A percentile compares a stretch with the other conserved stretches of the same genome.
Conservation (phyloP, 1,284 basidiomycete species). For the Xerocomus amazonicus region DNA sequence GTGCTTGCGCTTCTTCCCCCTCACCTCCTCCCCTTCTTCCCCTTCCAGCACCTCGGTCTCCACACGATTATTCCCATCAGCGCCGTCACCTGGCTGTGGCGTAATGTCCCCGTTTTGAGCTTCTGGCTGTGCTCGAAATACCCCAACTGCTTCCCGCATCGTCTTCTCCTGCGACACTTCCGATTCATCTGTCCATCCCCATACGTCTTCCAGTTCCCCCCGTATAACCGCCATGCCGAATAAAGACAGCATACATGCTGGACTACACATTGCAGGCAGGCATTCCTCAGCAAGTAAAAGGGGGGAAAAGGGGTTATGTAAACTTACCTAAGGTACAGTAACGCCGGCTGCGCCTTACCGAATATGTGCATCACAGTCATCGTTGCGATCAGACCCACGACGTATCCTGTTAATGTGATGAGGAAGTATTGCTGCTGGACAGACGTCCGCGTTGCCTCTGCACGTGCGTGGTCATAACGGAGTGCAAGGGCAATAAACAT, state of each 20-base stretch:
- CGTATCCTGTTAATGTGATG: constrained; percentile 71
- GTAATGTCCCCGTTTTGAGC: constrained; percentile 16
- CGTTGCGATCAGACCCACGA: constrained; percentile 74
- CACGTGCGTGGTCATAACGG: constrained; percentile 76
- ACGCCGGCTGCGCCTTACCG: constrained; percentile 82
- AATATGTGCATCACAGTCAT: constrained; percentile 88
- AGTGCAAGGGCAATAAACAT: constrained; percentile 86
- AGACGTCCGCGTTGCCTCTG: constrained; percentile 25
- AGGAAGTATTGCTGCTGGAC: constrained; percentile 81
- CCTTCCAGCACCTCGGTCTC: constrained; percentile 10
- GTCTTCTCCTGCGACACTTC: constrained; percentile 24
- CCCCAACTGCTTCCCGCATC: constrained; percentile 8
- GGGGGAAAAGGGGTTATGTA: background rate
- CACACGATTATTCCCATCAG: constrained; percentile 10
- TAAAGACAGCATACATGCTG: constrained; percentile 66
- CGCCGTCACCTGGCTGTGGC: constrained; percentile 16
- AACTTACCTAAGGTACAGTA: constrained; percentile 87
- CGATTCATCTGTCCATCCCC: constrained; percentile 58
- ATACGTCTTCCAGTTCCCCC: constrained; percentile 60
- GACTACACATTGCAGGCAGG: constrained; percentile 40
- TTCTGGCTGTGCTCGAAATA: constrained; percentile 13
- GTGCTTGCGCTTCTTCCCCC: constrained; percentile 22
- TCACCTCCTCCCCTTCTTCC: constrained; percentile 15
- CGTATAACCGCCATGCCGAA: constrained; percentile 47
- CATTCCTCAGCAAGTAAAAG: constrained; percentile 5